Conservation (phyloP, 2,329 filamentous ascomycete species). For the Nemania serpens region DNA sequence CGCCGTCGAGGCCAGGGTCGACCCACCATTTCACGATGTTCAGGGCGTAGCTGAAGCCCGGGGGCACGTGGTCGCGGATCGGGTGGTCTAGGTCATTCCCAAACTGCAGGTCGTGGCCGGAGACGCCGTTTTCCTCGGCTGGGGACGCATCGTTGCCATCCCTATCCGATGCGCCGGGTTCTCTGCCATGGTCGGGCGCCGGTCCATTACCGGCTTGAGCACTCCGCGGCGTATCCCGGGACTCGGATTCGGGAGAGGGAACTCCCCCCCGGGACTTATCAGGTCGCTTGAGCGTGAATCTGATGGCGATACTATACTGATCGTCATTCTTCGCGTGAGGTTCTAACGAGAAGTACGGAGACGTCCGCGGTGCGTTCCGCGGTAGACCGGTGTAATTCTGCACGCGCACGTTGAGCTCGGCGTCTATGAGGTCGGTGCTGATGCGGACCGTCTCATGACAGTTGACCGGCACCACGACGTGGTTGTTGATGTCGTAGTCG, state of each 20-base stretch:
- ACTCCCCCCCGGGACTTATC: slow-evolving; percentile 19
- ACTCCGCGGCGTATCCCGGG: background rate
- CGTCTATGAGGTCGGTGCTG: slow-evolving; percentile 64
- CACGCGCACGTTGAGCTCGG: slow-evolving; percentile 76
- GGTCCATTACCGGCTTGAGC: background rate
- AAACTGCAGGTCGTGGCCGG: slow-evolving; percentile 78
- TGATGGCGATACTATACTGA: slow-evolving; percentile 83
- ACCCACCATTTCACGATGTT: slow-evolving; percentile 88
- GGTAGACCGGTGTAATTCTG: slow-evolving; percentile 73
- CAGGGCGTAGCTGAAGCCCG: slow-evolving; percentile 83
- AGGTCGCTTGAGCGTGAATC: slow-evolving; percentile 70
- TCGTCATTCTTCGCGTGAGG: slow-evolving; percentile 70
- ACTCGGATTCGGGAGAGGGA: background rate
- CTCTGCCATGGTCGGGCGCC: background rate
- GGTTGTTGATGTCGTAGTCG: slow-evolving; percentile 72
- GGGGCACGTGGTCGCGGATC: slow-evolving; percentile 82
- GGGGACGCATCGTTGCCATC: background rate
- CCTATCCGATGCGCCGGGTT: background rate
- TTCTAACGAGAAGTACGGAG: slow-evolving; percentile 75
- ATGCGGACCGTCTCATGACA: slow-evolving; percentile 65
- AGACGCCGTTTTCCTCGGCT: slow-evolving; percentile 52
- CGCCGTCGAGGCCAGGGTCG: slow-evolving; percentile 87
- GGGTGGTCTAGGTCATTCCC: slow-evolving; percentile 95
- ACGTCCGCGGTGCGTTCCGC: slow-evolving; percentile 67
- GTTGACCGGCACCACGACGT: slow-evolving; percentile 79